Evolutionary conservation across 805 yeast species (phyloP), one percentile per base, ranked within the genome.

Genomic region (Clavispora phyllophila): DNA sequence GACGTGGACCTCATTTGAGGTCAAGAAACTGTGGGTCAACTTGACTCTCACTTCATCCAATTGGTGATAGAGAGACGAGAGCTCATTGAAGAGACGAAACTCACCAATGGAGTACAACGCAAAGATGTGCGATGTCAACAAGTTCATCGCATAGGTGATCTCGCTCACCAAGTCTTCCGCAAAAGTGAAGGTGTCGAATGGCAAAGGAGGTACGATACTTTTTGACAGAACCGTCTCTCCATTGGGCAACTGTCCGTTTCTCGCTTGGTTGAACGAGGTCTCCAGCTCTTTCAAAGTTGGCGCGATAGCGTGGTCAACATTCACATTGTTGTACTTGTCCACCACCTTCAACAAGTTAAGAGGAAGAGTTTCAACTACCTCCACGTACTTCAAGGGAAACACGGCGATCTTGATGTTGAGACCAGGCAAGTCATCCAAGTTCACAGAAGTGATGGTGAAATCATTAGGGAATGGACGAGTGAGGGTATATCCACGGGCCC

Each of bases 401-500:
- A 85, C 70, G 2, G 72, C 81, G n/a, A 81, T 69, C 14, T 68
- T 65, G 32, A 76, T 62, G 38, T 72, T 73, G 41, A 70, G 65
- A 33, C 77, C 81, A 0, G 89, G 88, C 41, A 84, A 65, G 42
- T 76, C 78, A 40, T 82, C 86, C 49, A 79, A 67, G 49, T 78
- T 76, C 22, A 79, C 75, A 1, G 80, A 72, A 12, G 84, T 78
- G 28, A 82, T 75, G 34, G 75, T 68, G 60, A 79, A 84, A 56
- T 82, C 87, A 25, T 78, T 72, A 1, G 91, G 91, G 41, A 80
- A 65, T 6, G 95, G 90, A 45, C 80, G 75, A 29, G 82, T 67
- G 27, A 84, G 65, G 4, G 78, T 71, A 60, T 88, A 87, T 10
- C 89, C 96, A 52, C 96, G 72, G 19, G 81, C 87, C 96, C 96